Conservation (phyloP, 306 rosid genomes). For the Ochetophila trinervis region DNA sequence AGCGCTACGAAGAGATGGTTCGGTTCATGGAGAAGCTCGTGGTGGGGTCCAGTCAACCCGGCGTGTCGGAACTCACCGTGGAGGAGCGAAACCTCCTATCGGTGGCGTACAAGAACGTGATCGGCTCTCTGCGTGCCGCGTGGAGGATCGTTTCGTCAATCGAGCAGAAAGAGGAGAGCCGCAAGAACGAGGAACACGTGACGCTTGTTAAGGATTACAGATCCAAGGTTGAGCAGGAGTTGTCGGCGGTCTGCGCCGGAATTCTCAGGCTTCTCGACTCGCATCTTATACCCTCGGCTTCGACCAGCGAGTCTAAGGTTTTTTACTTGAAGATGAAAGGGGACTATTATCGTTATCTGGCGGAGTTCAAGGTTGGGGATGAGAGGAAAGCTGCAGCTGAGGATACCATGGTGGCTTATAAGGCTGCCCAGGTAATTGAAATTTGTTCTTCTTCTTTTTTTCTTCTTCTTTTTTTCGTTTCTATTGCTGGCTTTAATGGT, state of each 20-base stretch:
- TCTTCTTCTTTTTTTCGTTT: no score
- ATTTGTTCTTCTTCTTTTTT: neutral
- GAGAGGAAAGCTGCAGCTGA: constrained; percentile 41
- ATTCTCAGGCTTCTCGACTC: constrained; percentile 28
- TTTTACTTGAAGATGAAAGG: constrained; percentile 47
- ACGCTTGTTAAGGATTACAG: constrained; percentile 36
- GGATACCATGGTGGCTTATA: constrained; percentile 39
- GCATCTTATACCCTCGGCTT: constrained; percentile 39
- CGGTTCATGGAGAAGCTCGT: constrained; percentile 46
- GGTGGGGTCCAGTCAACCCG: constrained; percentile 19
- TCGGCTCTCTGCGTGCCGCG: constrained; percentile 43
- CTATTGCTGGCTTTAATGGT: neutral
- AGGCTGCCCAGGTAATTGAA: constrained; percentile 38
- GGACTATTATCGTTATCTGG: constrained; percentile 39
- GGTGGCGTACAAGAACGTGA: constrained; percentile 44
- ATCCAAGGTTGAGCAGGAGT: constrained; percentile 42
- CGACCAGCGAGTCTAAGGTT: constrained; percentile 37
- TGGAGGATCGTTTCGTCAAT: constrained; percentile 43
- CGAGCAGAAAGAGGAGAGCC: constrained; percentile 47
- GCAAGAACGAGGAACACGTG: constrained; percentile 43
- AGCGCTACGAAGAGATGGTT: constrained; percentile 51
- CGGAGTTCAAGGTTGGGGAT: constrained; percentile 37
- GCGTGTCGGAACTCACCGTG: constrained; percentile 31
- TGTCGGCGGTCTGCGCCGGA: constrained; percentile 37
- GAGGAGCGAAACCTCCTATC: constrained; percentile 44